Evolutionary conservation across 1,284 basidiomycete species (phyloP), one percentile per base, ranked within the genome.

Genomic region (Cryptococcus amylolentus): DNA sequence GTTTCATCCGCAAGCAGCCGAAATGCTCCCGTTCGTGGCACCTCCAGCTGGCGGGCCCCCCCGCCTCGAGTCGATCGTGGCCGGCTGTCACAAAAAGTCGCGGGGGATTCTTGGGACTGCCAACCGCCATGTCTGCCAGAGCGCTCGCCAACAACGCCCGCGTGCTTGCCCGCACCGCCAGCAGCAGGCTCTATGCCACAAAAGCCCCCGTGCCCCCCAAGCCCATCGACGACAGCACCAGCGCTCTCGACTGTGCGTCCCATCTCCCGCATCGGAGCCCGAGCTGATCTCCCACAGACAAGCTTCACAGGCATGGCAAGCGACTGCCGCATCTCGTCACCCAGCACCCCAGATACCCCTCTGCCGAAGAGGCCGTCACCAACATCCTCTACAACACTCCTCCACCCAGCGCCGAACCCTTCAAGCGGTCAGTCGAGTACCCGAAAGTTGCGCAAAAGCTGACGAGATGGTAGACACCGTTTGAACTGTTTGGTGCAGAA

Each of bases 401-500:
- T 7, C 89, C 93, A 18, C 92, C 93, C 1, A 91, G 87, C 72
- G 78, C 87, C 54, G 90, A 96, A 75, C 94, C 94, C 2, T 96
- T 88, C 80, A 97, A 96, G 84, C 90, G 91, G 89, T 92, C 63
- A 60, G 84, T 80, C 12, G 0, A 47, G 31, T 31, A 8, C 35
- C 20, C 27, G 18, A 38, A 13, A 49, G 16, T 18, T 49, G 26
- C 16, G 18, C 13, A 37, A 4, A 48, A n/a, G n/a, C 20, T 40
- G 38, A 28, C 39, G 37, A 49, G 46, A 23, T 18, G 35, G 49
- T 72, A 89, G 93, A 75, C 96, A 98, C 75, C 86, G 95, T 58
- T 84, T 99, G 64, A 98, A 98, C 80, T 98, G 94, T 78, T 86
- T 99, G 60, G 96, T 99, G 7, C 96, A 99, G 79, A 98, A 99